Evolutionary conservation across 2,329 filamentous ascomycete species (phyloP).

Genomic region (Arthrinium phaeospermum): DNA sequence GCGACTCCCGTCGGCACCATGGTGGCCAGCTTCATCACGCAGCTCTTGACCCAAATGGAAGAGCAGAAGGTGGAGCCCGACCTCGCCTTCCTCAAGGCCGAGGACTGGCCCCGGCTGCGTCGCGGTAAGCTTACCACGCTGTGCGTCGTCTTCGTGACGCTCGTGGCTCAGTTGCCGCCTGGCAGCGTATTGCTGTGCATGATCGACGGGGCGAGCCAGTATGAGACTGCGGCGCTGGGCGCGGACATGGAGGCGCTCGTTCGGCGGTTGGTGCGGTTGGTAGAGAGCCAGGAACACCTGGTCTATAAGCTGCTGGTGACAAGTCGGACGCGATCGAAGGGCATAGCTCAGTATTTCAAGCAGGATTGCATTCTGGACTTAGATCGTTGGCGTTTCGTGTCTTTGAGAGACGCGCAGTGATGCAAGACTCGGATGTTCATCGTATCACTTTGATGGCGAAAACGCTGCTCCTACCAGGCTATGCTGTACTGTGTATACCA

Average conservation of each 20-base stretch:
- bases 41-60: slow-evolving; percentile 27
- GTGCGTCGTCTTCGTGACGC: slow-evolving; percentile 23
- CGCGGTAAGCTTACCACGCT: slow-evolving; percentile 21
- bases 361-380: slow-evolving; percentile 22
- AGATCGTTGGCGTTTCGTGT: too few species aligned
- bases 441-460: too few species aligned
- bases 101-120: slow-evolving; percentile 22
- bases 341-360: slow-evolving; percentile 24
- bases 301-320: slow-evolving; percentile 28
- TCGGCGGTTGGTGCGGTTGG: slow-evolving; percentile 23
- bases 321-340: slow-evolving; percentile 23
- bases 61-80: slow-evolving; percentile 10
- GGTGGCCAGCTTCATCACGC: slow-evolving; percentile 26
- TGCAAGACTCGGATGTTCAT: background rate
- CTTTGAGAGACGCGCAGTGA: background rate
- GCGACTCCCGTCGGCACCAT: background rate
- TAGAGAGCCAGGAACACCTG: slow-evolving; percentile 7
- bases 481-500: too few species aligned
- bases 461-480: too few species aligned
- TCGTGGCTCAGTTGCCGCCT: slow-evolving; percentile 22
- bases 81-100: slow-evolving; percentile 22
- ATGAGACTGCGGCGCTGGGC: slow-evolving; percentile 22
- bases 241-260: slow-evolving; percentile 23
- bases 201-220: slow-evolving; percentile 28
- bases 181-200: slow-evolving; percentile 25